Base-by-base conservation (phyloP, 768 basidiomycete species). In the Termitomyces bulborhizus region DNA sequence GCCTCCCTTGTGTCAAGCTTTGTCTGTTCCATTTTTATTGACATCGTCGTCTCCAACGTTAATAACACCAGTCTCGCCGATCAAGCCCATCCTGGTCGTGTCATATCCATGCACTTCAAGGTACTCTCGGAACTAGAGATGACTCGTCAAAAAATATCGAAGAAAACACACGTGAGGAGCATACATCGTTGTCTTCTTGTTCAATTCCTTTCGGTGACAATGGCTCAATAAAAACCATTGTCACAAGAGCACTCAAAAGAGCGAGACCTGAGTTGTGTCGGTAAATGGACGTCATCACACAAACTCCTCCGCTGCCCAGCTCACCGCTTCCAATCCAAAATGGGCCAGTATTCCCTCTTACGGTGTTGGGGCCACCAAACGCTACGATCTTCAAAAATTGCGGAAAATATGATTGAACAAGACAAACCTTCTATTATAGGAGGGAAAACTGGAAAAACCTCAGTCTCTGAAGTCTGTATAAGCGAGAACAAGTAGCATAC, bases 321-420 rank as follows among this genome's bases (percentile, higher is more conserved):
- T 44, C 59, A 75, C 84, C 86, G 58, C 87, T 88, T 18, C 78
- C 91, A 58, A 92, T 68, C 88, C 86, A 92, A 78, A 92, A 92
- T 9, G 90, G 90, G 8, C 90, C 90, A 0, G 92, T 93, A 65
- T 87, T 85, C 46, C 85, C 87, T 53, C 73, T 75, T 40, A 70
- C 65, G 24, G 81, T 69, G 11, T 51, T 61, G 0, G 76, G 3
- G 7, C 84, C 85, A 55, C 84, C 84, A 57, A 90, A 90, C 15
- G 77, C 86, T 82, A 54, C 21, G 57, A 27, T 49, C 6, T 11
- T 36, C 29, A 65, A 48, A 51, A 31, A 48, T 39, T 24, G 56
- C 45, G 15, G 13, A 34, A 53, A 16, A 31, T 7, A 24, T 15
- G 45, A 16, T 37, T 46, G 27, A 47, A 29, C 50, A 13, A 44